Percentiles rank a stretch among this genome's conserved stretches.
Conservation (phyloP, 257 asterid species). For the Buddleja alternifolia region DNA sequence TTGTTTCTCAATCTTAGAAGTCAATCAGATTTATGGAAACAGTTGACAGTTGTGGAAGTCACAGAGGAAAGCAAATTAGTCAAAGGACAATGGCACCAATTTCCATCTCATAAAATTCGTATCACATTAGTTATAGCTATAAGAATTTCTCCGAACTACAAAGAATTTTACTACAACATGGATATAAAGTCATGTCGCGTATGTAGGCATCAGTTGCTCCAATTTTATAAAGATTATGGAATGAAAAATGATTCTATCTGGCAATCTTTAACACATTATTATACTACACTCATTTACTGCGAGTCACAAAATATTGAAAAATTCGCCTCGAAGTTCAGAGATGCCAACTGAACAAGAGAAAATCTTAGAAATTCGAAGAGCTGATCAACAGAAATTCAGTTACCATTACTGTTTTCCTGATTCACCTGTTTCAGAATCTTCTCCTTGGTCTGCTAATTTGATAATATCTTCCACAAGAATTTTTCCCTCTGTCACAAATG, state of each 20-base stretch:
- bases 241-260: constrained; percentile 20
- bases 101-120: constrained; percentile 1
- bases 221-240: constrained; percentile 14
- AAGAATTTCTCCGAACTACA: constrained; percentile 30
- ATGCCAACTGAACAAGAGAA: constrained; percentile 13
- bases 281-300: constrained; percentile 20
- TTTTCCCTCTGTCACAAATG: constrained; percentile 71
- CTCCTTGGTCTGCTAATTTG: constrained; percentile 67
- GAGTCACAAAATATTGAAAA: constrained; percentile 21
- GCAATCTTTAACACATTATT: constrained; percentile 20
- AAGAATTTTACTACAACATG: constrained; percentile 21
- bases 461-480: constrained; percentile 89
- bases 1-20: no score
- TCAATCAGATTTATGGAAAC: no score
- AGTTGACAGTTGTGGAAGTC: no score
- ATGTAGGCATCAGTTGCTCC: constrained; percentile 26
- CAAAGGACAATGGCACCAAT: neutral
- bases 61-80: neutral
- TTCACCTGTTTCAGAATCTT: constrained; percentile 58
- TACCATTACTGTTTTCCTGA: constrained; percentile 45
- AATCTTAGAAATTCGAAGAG: neutral
- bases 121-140: constrained; percentile 13
- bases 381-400: constrained; percentile 14
- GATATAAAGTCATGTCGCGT: constrained; percentile 1
- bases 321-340: constrained; percentile 14